Conservation (phyloP, 192 early-diverging fungal species). For the Diversispora epigaea region DNA sequence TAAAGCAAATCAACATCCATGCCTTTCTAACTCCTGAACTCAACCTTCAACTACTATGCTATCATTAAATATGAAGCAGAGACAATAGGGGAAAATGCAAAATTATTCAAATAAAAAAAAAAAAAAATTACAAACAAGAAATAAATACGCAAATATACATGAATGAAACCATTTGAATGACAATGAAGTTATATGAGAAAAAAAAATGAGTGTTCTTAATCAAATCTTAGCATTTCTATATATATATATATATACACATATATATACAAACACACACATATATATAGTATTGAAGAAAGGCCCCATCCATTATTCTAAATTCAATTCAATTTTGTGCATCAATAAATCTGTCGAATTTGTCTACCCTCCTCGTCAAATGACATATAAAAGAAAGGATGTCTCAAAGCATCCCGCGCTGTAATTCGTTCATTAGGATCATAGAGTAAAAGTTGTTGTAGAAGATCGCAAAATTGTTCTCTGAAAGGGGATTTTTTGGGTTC, state of each 20-base stretch:
- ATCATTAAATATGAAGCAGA: neutral
- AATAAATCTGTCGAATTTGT: constrained; percentile 10
- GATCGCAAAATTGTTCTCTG: constrained; percentile 59
- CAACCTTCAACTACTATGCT: neutral
- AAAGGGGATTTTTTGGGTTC: constrained; percentile 46
- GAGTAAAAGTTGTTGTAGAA: constrained; percentile 70
- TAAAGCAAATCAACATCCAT: neutral
- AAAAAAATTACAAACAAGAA: neutral
- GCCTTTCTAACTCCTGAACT: neutral
- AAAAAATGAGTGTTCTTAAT: constrained; percentile 6
- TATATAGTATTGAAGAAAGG: neutral
- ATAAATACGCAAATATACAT: neutral
- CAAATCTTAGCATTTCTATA: constrained; percentile 1
- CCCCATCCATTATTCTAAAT: neutral
- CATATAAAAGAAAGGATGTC: constrained; percentile 81
- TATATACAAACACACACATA: neutral
- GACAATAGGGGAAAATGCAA: neutral
- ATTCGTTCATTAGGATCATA: constrained; percentile 82
- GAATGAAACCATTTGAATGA: constrained; percentile 14
- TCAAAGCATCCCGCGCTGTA: constrained; percentile 77
- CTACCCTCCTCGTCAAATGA: constrained; percentile 48
- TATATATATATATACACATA: neutral
- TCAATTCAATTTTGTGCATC: neutral
- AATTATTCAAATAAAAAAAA: constrained; percentile 1
- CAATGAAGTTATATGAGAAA: neutral